Evolutionary conservation across 805 yeast genomes (phyloP), one percentile per base, ranked within the genome.

Genomic region (Lipomyces kockii): DNA sequence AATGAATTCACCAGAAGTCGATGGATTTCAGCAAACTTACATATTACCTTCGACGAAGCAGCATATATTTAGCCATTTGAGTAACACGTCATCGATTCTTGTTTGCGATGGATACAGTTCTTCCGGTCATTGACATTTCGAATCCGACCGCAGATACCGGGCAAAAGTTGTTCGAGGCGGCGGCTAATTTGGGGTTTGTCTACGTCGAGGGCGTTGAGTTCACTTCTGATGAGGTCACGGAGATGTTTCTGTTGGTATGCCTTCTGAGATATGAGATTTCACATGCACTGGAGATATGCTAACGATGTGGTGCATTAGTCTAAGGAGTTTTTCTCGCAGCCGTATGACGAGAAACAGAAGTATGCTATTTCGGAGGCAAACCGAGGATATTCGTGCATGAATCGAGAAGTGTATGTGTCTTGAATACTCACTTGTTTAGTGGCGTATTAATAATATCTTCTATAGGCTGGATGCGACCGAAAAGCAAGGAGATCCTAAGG

Each of bases 131-230:
- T 37, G 92, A 89, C 72, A 82, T 89, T 34, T 78, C 87, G n/a
- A 70, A 76, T 7, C 70, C 79, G 22, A 75, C 81, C 65, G 76
- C 77, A 29, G 64, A 73, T 6, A 82, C 88, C 0, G 89, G 87
- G 0, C 81, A 80, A 7, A 78, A 83, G 65, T 80, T 89, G 32
- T 80, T 87, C 2, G 78, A 81, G 7, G 91, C 91, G 1, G 89
- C 89, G 11, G 78, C 83, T n/a, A 77, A 84, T 1, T 88, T 87
- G 69, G 92, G 92, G 0, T 88, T 88, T 73, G 77, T 88, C 17
- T 87, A 87, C 65, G 80, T 88, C 4, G 89, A 87, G 71, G 92
- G 92, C 6, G 89, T 87, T 71, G 87, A 82, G n/a, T 86, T 88
- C 74, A 77, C 84, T 0, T 83, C 82, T 66, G 75, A 78, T 7